Conservation (phyloP, 495 filamentous ascomycete genomes). For the Staphylotrichum longicolle region DNA sequence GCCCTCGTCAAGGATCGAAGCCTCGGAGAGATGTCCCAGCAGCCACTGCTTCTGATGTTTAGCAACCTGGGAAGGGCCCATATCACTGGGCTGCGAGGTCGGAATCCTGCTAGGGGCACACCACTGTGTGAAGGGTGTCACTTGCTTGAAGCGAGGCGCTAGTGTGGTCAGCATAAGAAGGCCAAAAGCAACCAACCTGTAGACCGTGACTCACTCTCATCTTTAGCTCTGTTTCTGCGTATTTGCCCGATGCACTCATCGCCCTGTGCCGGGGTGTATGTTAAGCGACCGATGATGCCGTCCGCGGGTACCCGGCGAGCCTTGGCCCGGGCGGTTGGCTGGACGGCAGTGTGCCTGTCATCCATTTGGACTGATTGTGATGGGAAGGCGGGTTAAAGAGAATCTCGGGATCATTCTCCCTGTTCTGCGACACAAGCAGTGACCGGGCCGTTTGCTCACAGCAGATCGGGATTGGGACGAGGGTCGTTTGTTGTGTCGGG, state of each 20-base stretch:
- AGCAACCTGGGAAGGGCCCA: slow-evolving; percentile 18
- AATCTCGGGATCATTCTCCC: slow-evolving; percentile 26
- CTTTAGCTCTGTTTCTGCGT: slow-evolving; percentile 22
- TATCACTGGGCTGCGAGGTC: slow-evolving; percentile 18
- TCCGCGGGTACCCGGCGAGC: slow-evolving; percentile 21
- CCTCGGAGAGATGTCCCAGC: slow-evolving; percentile 39
- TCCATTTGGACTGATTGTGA: slow-evolving; percentile 30
- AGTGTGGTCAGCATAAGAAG: slow-evolving; percentile 22
- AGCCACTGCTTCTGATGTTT: slow-evolving; percentile 41
- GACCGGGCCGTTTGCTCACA: not conserved
- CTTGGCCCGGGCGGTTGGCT: slow-evolving; percentile 8
- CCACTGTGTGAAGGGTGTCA: slow-evolving; percentile 42
- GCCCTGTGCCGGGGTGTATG: slow-evolving; percentile 24
- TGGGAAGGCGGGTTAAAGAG: not conserved
- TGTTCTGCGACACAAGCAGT: slow-evolving; percentile 4
- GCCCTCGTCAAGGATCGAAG: slow-evolving; percentile 33
- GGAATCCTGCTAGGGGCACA: slow-evolving; percentile 24
- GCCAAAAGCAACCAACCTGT: not conserved
- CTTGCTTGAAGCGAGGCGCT: slow-evolving; percentile 43
- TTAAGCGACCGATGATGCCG: slow-evolving; percentile 31
- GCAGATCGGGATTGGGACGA: not conserved
- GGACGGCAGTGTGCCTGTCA: slow-evolving; percentile 21
- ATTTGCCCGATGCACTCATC: slow-evolving; percentile 25
- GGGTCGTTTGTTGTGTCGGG: not conserved
- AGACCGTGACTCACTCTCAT: slow-evolving; percentile 25